Evolutionary conservation across 495 filamentous ascomycete genomes (phyloP), one percentile per base, ranked within the genome.

Genomic region (Symbiotaphrina buchneri): DNA sequence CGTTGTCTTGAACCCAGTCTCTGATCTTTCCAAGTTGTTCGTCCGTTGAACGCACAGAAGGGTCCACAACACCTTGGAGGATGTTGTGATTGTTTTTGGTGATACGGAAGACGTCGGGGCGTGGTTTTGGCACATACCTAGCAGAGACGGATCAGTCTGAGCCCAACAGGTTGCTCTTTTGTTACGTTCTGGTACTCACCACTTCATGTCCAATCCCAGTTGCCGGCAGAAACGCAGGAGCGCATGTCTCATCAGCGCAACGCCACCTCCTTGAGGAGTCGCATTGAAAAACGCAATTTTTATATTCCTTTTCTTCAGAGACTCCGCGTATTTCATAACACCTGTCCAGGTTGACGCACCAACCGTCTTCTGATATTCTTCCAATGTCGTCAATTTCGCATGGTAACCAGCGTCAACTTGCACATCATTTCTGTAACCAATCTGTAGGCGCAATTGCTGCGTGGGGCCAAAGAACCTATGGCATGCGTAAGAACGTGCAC

Each of bases 61-160:
- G 64, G 17, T 59, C 51, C 19, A 68, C 65, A 16, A 85, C 78
- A 13, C 81, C 81, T 55, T 92, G 81, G 2, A 92, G 68, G 41
- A 87, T 87, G 45, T 92, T 92, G 61, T 92, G 81, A 40, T 82
- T 77, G 28, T 71, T 83, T 51, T 92, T 92, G 33, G 81, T 92
- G 36, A 81, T 73, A 21, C 77, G 65, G 49, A 90, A 92, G 10
- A 85, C 74, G 11, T 73, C 76, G 0, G 80, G 79, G 21, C 72
- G 71, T 11, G 81, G 81, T 43, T 81, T 83, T 4, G 81, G 82
- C 2, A 90, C 81, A 41, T 66, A 71, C 63, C 62, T 70, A 31
- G 18, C 16, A 19, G 27, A 30, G 21, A 10, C 25, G 13, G 17
- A 7, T n/a, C n/a, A n/a, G n/a, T n/a, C n/a, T n/a, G n/a, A 4